Evolutionary conservation across 1,284 basidiomycete species (phyloP).

Genomic region (Tylopilus orsonianus): DNA sequence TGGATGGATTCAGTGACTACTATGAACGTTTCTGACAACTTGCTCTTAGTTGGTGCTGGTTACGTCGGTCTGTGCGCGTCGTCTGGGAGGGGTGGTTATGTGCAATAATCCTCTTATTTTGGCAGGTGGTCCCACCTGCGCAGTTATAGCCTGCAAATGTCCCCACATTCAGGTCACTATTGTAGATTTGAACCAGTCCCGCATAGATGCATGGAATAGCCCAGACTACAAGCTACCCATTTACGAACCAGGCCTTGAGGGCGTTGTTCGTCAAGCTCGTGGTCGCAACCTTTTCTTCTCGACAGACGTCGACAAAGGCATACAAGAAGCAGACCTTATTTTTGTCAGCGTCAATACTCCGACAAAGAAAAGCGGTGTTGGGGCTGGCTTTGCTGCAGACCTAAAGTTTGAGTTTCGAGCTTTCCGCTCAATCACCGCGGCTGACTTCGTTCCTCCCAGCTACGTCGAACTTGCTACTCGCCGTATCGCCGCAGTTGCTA

Average conservation of each 20-base stretch:
- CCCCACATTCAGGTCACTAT: constrained; percentile 95
- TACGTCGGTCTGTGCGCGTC: constrained; percentile 76
- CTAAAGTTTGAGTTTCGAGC: constrained; percentile 69
- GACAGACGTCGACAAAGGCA: constrained; percentile 91
- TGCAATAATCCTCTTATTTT: constrained; percentile 8
- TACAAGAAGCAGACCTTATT: constrained; percentile 89
- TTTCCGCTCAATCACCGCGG: background rate
- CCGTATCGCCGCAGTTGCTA: constrained; percentile 90
- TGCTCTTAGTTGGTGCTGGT: constrained; percentile 81
- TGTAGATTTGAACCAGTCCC: constrained; percentile 93
- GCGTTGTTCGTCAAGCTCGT: constrained; percentile 85
- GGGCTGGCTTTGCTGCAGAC: constrained; percentile 97
- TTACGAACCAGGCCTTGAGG: constrained; percentile 97
- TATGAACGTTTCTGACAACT: constrained; percentile 7
- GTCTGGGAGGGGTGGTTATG: background rate
- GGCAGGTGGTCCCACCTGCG: constrained; percentile 88
- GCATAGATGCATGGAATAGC: constrained; percentile 96
- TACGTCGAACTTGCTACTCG: constrained; percentile 97
- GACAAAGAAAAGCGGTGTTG: constrained; percentile 97
- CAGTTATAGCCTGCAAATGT: constrained; percentile 93
- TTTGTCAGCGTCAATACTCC: constrained; percentile 95
- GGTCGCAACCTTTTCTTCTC: constrained; percentile 98
- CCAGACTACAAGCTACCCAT: constrained; percentile 78
- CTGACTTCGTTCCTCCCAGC: constrained; percentile 43
- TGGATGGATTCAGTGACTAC: background rate